Conservation (phyloP, 495 filamentous ascomycete species). For the Podospora comata region DNA sequence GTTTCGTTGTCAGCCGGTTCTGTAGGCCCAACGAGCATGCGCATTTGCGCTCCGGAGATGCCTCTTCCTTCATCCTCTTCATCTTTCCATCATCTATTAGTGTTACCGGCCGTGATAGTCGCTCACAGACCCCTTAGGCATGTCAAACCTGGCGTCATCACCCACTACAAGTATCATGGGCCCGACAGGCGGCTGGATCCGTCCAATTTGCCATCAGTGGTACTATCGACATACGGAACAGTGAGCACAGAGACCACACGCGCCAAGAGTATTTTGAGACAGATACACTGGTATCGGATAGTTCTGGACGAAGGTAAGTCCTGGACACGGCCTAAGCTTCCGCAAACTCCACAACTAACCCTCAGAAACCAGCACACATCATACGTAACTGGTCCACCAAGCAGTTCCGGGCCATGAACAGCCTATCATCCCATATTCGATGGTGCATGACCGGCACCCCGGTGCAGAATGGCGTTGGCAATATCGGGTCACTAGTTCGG, state of each 20-base stretch:
- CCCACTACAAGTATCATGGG: slow-evolving; percentile 10
- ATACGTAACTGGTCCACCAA: slow-evolving; percentile 16
- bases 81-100: too few relatives aligned
- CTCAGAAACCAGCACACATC: slow-evolving; percentile 8
- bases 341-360: not conserved
- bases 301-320: slow-evolving; percentile 20
- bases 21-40: too few relatives aligned
- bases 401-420: slow-evolving; percentile 17
- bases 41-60: too few relatives aligned
- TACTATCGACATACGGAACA: slow-evolving; percentile 16
- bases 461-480: slow-evolving; percentile 17
- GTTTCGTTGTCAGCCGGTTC: too few relatives aligned
- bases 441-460: slow-evolving; percentile 21
- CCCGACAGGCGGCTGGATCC: not conserved
- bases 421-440: slow-evolving; percentile 27
- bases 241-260: slow-evolving; percentile 3
- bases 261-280: not conserved
- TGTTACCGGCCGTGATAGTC: too few relatives aligned
- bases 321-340: not conserved
- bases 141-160: not conserved
- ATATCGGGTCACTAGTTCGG: slow-evolving; percentile 12
- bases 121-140: not conserved
- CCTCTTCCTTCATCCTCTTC: too few relatives aligned
- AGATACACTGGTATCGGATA: slow-evolving; percentile 19
- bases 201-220: not conserved